Conservation (phyloP, 805 yeast species). For the Nakazawaea sp. region DNA sequence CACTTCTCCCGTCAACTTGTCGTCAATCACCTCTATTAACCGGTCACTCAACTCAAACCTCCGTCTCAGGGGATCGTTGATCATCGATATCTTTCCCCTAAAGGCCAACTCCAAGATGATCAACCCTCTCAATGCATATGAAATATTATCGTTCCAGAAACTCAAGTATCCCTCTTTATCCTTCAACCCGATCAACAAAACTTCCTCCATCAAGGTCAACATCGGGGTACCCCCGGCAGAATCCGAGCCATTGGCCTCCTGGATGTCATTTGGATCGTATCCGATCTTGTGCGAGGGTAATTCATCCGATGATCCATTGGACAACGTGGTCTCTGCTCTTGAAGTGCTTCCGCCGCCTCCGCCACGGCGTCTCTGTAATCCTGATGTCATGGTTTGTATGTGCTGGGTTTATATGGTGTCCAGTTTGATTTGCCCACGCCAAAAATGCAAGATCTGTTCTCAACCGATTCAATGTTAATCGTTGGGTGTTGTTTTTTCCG, state of each 20-base stretch:
- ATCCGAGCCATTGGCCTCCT: conserved; percentile 23
- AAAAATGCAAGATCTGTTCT: no score
- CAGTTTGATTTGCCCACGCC: no score
- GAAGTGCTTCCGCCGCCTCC: conserved; percentile 22
- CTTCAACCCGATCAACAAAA: conserved; percentile 83
- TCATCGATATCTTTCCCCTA: conserved; percentile 81
- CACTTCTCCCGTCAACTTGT: conserved; percentile 88
- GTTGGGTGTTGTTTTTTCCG: no score
- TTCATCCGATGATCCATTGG: conserved; percentile 19
- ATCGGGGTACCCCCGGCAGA: conserved; percentile 40
- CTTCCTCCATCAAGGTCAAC: conserved; percentile 94
- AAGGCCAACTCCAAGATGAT: conserved; percentile 88
- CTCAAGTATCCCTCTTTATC: conserved; percentile 95
- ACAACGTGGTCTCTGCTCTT: conserved; percentile 1
- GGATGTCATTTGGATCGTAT: conserved; percentile 64
- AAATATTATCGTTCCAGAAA: conserved; percentile 97
- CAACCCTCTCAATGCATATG: conserved; percentile 93
- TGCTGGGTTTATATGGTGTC: no score
- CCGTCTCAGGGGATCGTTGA: conserved; percentile 88
- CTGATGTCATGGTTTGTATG: conserved; percentile 38
- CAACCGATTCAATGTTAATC: no score
- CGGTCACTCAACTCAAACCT: conserved; percentile 86
- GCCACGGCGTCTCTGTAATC: conserved; percentile 75
- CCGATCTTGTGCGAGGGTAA: conserved; percentile 54
- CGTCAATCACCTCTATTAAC: conserved; percentile 79